A percentile compares a stretch with the other conserved stretches of the same genome.
phyloP scores from a whole-genome alignment of 495 filamentous ascomycete genomes.

The Halenospora varia region DNA sequence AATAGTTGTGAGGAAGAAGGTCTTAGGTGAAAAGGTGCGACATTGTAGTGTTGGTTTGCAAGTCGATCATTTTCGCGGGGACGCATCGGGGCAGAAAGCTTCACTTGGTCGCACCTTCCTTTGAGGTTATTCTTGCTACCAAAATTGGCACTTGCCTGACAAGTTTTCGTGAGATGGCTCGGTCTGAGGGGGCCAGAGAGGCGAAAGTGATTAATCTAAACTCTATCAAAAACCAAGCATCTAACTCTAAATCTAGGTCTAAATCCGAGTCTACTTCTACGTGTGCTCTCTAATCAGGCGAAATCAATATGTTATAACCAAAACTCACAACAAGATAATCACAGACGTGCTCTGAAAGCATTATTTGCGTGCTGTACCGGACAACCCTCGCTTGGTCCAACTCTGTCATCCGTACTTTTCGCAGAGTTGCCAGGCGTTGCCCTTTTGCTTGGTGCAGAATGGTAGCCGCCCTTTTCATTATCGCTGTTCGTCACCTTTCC shows the following conservation, averaged over 20 bases:
- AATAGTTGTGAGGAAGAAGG: too few relatives aligned
- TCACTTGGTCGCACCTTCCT: too few relatives aligned
- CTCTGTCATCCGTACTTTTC: conserved; percentile 23
- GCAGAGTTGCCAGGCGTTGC: conserved; percentile 36
- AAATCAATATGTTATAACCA: background rate
- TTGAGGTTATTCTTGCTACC: too few relatives aligned
- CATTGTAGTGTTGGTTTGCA: too few relatives aligned
- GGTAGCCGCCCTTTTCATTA: conserved; percentile 49
- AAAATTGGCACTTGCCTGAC: too few relatives aligned
- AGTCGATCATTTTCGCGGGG: too few relatives aligned
- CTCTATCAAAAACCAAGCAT: background rate
- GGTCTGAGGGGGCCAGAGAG: too few relatives aligned
- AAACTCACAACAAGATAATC: background rate
- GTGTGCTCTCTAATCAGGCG: background rate
- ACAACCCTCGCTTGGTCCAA: conserved; percentile 23
- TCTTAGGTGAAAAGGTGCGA: too few relatives aligned
- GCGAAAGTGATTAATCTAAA: too few relatives aligned
- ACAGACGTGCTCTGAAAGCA: conserved; percentile 27
- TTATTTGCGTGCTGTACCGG: conserved; percentile 27
- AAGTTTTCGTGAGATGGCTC: too few relatives aligned
- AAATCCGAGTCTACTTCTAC: background rate
- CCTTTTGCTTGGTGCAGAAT: conserved; percentile 57
- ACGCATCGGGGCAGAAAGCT: too few relatives aligned
- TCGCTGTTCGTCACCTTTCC: conserved; percentile 48
- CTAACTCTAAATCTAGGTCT: conserved; percentile 9